Conservation (phyloP, 345 rosid genomes). For the Moringa oleifera region DNA sequence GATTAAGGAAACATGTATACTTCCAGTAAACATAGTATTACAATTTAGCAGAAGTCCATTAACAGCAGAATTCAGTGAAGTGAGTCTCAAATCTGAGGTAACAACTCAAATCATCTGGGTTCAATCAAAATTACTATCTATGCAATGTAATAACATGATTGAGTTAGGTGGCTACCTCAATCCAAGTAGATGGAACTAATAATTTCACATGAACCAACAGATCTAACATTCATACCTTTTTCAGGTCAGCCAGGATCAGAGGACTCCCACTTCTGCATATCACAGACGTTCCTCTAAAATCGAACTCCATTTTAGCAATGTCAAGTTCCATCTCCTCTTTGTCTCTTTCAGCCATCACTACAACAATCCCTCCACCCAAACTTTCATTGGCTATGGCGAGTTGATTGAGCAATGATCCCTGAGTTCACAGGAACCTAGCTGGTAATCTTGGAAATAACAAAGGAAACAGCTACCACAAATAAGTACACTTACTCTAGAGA, state of each 20-base stretch:
- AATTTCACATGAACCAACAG: conserved; percentile 2
- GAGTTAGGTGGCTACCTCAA: not conserved
- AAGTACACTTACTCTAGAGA: not conserved
- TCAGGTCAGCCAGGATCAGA: conserved; percentile 61
- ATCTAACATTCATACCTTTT: conserved; percentile 37
- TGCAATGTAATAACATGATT: not conserved
- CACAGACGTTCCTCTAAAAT: conserved; percentile 63
- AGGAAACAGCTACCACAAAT: not conserved
- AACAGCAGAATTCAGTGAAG: not conserved
- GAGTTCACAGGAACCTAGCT: not conserved
- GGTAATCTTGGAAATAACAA: not conserved
- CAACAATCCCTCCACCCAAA: conserved; percentile 71
- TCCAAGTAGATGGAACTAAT: not conserved
- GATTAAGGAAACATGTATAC: not conserved
- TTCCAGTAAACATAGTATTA: not conserved
- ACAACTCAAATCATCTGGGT: not conserved
- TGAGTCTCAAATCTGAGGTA: not conserved
- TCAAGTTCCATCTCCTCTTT: conserved; percentile 85
- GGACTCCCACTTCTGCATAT: conserved; percentile 80
- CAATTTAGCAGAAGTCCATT: not conserved
- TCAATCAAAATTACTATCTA: not conserved
- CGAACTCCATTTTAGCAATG: conserved; percentile 75
- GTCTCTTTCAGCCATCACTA: conserved; percentile 72
- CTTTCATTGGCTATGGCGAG: conserved; percentile 70
- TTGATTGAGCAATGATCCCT: conserved; percentile 71